Percentiles rank a stretch among this genome's conserved stretches.
phyloP scores from a whole-genome alignment of 495 filamentous ascomycete genomes.

The Aspergillus nanangensis region DNA sequence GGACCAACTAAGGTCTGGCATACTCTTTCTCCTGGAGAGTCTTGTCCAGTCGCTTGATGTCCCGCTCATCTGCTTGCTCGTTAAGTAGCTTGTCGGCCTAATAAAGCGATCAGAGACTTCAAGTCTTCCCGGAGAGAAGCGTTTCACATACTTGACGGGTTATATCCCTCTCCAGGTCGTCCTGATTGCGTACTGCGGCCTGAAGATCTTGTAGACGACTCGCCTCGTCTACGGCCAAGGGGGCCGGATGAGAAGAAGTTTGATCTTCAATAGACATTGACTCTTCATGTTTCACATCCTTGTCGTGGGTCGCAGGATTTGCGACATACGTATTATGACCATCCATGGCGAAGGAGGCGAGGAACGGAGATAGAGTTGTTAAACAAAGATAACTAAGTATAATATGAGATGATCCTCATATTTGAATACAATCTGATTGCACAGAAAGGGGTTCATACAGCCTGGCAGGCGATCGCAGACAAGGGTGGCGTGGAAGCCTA shows the following conservation, averaged over 20 bases:
- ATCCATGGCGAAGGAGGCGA: too few species aligned
- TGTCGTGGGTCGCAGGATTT: neutral
- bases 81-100: conserved; percentile 73
- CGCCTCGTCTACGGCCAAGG: conserved; percentile 40
- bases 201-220: conserved; percentile 63
- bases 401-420: too few species aligned
- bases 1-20: too few species aligned
- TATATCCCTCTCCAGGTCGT: conserved; percentile 78
- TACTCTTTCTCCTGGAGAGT: conserved; percentile 58
- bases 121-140: neutral
- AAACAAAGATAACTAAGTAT: too few species aligned
- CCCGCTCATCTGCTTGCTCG: conserved; percentile 82
- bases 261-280: neutral
- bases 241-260: neutral
- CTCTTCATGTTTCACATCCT: neutral
- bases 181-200: conserved; percentile 73
- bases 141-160: conserved; percentile 42
- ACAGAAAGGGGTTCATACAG: too few species aligned
- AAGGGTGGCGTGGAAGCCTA: too few species aligned
- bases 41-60: conserved; percentile 81
- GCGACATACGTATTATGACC: too few species aligned
- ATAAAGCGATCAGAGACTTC: conserved; percentile 5
- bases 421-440: too few species aligned
- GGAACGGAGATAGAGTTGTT: too few species aligned
- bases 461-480: too few species aligned